Percentiles rank a stretch among this genome's conserved stretches.
Conservation (phyloP, 768 basidiomycete genomes). For the Cytidiella melzeri region DNA sequence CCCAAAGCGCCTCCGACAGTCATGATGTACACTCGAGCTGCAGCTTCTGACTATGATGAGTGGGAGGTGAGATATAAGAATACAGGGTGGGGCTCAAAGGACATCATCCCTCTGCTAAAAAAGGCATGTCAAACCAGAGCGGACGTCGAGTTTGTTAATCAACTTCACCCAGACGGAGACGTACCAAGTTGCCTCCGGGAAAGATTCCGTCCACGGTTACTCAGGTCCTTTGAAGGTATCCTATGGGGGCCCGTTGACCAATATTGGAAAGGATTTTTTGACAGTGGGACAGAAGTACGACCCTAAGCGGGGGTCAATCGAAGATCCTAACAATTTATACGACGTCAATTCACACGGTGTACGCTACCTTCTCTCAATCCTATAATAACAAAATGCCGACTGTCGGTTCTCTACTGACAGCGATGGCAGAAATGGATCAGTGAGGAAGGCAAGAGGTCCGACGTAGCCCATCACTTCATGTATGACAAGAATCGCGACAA, state of each 20-base stretch:
- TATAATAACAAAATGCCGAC: not conserved
- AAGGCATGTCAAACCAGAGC: constrained; percentile 1
- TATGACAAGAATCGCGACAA: constrained; percentile 30
- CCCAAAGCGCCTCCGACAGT: constrained; percentile 15
- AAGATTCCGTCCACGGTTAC: constrained; percentile 29
- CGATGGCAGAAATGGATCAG: constrained; percentile 46
- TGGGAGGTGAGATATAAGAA: constrained; percentile 49
- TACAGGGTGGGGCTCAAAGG: constrained; percentile 53
- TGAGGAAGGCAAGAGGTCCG: constrained; percentile 47
- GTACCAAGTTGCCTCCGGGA: constrained; percentile 23
- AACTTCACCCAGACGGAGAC: constrained; percentile 24
- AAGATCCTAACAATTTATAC: constrained; percentile 45
- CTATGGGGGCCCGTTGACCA: constrained; percentile 31
- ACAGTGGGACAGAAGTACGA: constrained; percentile 41
- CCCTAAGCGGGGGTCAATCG: constrained; percentile 34
- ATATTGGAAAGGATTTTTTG: constrained; percentile 42
- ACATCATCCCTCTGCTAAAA: constrained; percentile 40
- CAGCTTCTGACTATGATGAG: constrained; percentile 60
- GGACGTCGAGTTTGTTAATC: constrained; percentile 1
- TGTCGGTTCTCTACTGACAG: constrained; percentile 26
- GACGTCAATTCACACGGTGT: constrained; percentile 42
- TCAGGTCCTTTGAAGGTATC: constrained; percentile 33
- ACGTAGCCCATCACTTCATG: constrained; percentile 39
- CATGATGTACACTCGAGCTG: constrained; percentile 51
- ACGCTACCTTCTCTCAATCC: constrained; percentile 12